These are phyloP conservation scores for Aureobasidium sp. DNA, from an alignment of 2,329 filamentous ascomycete species.

Conservation along the genomic window DNA sequence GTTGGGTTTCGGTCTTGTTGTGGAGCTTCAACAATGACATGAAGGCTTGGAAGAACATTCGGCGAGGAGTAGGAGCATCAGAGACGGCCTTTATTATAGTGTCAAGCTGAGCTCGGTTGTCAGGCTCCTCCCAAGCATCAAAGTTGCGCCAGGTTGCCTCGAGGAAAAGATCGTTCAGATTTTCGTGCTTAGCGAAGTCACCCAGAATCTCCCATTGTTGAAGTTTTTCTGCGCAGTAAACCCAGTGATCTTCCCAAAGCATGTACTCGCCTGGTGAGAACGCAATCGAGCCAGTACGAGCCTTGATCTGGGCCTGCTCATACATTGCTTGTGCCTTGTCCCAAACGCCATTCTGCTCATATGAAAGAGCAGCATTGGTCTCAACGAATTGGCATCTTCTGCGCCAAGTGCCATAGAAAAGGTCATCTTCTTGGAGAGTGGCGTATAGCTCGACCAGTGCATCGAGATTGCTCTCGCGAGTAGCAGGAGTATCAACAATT, in stretches of 20 bases:
- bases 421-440: conserved; percentile 83
- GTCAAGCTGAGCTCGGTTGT: conserved; percentile 83
- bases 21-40: conserved; percentile 94
- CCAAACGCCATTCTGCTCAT: conserved; percentile 99
- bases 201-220: conserved; percentile 98
- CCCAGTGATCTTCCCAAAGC: conserved; percentile 99
- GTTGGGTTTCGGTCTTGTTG: conserved; percentile 69
- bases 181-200: conserved; percentile 98
- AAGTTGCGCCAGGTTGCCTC: conserved; percentile 94
- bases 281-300: conserved; percentile 87
- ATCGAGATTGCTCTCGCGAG: conserved; percentile 91
- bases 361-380: conserved; percentile 92
- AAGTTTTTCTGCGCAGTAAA: conserved; percentile 92
- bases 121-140: conserved; percentile 84
- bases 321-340: conserved; percentile 97
- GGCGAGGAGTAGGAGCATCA: conserved; percentile 87
- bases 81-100: conserved; percentile 94
- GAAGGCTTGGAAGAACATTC: conserved; percentile 97
- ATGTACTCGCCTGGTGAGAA: conserved; percentile 97
- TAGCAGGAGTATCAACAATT: conserved; percentile 70
- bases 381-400: conserved; percentile 93
- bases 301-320: conserved; percentile 94
- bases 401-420: conserved; percentile 97
- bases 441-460: conserved; percentile 92
- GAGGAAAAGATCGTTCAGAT: conserved; percentile 89